Percentiles rank a stretch among this genome's conserved stretches.
These are phyloP conservation scores for Hyaloscypha bicolor DNA, from an alignment of 495 filamentous ascomycete species.

Conservation along the genomic window DNA sequence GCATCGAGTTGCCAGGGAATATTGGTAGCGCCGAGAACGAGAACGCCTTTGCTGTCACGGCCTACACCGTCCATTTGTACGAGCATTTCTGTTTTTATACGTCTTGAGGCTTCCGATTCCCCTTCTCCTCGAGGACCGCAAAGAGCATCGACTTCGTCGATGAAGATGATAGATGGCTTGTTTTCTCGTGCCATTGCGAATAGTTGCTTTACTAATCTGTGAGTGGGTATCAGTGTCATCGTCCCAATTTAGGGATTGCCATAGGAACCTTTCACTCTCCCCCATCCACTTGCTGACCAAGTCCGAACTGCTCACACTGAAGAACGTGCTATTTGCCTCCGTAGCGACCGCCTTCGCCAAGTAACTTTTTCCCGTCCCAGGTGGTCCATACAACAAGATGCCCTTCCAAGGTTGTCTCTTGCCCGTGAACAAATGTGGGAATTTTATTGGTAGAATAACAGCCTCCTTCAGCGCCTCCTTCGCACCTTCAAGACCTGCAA, in stretches of 20 bases:
- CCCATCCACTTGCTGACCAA: constrained; percentile 99
- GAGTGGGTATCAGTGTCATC: constrained; percentile 3
- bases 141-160: constrained; percentile 97
- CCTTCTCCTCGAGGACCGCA: constrained; percentile 96
- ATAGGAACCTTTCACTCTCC: constrained; percentile 84
- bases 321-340: constrained; percentile 99
- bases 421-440: constrained; percentile 94
- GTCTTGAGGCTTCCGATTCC: constrained; percentile 93
- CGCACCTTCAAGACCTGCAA: constrained; percentile 91
- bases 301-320: constrained; percentile 96
- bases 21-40: constrained; percentile 96
- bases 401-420: constrained; percentile 98
- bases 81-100: constrained; percentile 97
- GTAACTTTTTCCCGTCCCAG: constrained; percentile 96
- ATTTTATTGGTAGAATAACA: constrained; percentile 96
- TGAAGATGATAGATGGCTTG: constrained; percentile 98
- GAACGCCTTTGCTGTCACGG: constrained; percentile 87
- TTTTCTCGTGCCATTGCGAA: constrained; percentile 99
- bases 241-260: neutral
- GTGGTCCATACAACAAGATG: constrained; percentile 93
- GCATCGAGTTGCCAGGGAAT: constrained; percentile 99
- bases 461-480: constrained; percentile 99
- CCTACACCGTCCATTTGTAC: constrained; percentile 99
- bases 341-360: constrained; percentile 97
- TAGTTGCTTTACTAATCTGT: constrained; percentile 91